phyloP scores from a whole-genome alignment of 768 basidiomycete species.

The Suillus subalutaceus region DNA sequence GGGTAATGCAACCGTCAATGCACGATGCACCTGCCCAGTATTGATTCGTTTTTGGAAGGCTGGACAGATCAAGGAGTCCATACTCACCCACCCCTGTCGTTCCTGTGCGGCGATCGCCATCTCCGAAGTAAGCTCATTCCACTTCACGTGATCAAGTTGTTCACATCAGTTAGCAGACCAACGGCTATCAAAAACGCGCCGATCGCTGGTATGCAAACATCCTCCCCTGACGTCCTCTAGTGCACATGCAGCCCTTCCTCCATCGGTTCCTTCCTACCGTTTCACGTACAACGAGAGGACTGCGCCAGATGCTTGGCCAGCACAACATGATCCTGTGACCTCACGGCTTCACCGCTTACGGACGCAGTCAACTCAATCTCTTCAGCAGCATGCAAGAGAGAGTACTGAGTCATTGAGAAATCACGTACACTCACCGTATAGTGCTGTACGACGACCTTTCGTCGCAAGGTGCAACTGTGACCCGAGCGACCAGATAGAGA shows the following conservation, averaged over 20 bases:
- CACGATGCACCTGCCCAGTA: neutral
- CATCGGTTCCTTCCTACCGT: neutral
- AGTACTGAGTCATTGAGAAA: neutral
- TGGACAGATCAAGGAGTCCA: neutral
- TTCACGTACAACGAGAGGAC: neutral
- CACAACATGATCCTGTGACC: neutral
- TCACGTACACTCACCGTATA: neutral
- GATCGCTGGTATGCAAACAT: neutral
- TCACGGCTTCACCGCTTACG: neutral
- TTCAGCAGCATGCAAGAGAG: neutral
- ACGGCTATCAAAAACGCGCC: neutral
- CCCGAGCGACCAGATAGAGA: neutral
- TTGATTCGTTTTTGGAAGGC: neutral
- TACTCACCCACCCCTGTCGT: neutral
- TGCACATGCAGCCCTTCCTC: too few species aligned
- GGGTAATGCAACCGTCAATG: neutral
- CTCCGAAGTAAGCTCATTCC: conserved; percentile 2
- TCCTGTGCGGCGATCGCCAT: conserved; percentile 4
- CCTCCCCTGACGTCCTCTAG: neutral
- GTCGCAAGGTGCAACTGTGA: neutral
- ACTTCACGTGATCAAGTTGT: neutral
- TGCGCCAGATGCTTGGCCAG: neutral
- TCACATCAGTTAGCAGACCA: neutral
- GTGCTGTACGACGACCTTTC: neutral
- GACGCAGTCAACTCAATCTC: neutral